phyloP scores from a whole-genome alignment of 108 stramenopile genomes.

The Bacterosira constricta region DNA sequence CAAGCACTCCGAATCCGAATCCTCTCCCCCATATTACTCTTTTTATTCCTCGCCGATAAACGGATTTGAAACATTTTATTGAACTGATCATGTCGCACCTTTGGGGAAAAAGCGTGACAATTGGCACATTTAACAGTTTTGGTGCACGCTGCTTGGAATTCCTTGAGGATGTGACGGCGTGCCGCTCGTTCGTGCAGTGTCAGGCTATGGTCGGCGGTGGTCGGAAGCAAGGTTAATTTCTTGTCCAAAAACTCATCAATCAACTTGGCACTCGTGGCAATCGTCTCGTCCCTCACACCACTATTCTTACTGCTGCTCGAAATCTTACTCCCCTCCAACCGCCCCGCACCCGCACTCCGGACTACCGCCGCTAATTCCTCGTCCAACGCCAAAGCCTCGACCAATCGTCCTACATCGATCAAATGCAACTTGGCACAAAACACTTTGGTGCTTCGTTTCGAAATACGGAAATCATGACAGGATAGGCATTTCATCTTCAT shows the following conservation, averaged over 20 bases:
- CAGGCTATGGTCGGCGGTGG: neutral
- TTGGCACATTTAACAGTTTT: conserved; percentile 77
- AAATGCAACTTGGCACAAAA: conserved; percentile 69
- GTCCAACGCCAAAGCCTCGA: conserved; percentile 72
- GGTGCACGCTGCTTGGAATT: conserved; percentile 68
- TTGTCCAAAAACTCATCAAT: conserved; percentile 45
- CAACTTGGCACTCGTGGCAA: conserved; percentile 4
- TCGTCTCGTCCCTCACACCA: conserved; percentile 13
- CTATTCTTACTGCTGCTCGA: no score
- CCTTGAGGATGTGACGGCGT: conserved; percentile 66
- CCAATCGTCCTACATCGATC: conserved; percentile 55
- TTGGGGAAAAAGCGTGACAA: conserved; percentile 88
- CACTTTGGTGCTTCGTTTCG: conserved; percentile 42
- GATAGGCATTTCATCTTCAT: conserved; percentile 91
- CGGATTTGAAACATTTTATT: conserved; percentile 92
- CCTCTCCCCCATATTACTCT: conserved; percentile 64
- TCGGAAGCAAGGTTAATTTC: conserved; percentile 3
- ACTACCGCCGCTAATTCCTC: conserved; percentile 48
- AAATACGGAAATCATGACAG: conserved; percentile 89
- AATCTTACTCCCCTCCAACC: conserved; percentile 1
- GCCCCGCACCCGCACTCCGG: conserved; percentile 12
- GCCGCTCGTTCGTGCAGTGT: conserved; percentile 70
- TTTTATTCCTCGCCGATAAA: conserved; percentile 44
- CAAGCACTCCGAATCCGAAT: conserved; percentile 72
- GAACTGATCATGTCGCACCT: conserved; percentile 92